Evolutionary conservation across 2,329 filamentous ascomycete species (phyloP).

Genomic region (Zymoseptoria crescenta): DNA sequence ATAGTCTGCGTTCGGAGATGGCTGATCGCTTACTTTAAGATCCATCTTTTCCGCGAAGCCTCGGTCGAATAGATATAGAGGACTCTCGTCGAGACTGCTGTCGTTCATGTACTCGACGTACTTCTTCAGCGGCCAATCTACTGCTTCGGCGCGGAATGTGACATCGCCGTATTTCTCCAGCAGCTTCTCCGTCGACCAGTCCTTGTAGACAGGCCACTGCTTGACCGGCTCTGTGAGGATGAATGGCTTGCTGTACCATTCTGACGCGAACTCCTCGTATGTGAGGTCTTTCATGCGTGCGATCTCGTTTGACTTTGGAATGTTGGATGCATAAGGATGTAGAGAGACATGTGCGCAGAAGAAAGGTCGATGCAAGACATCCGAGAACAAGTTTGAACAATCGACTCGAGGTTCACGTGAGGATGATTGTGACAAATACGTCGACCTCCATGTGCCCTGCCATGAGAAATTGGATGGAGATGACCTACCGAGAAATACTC

Average conservation of each 20-base stretch:
- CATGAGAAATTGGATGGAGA: conserved; percentile 50
- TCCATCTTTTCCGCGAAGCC: conserved; percentile 80
- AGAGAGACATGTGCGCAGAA: conserved; percentile 73
- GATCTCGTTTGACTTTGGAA: conserved; percentile 68
- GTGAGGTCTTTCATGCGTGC: conserved; percentile 59
- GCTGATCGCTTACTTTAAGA: conserved; percentile 45
- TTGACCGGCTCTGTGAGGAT: conserved; percentile 76
- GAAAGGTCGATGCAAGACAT: conserved; percentile 83
- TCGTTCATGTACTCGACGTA: conserved; percentile 77
- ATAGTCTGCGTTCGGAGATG: conserved; percentile 51
- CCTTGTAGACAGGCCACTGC: conserved; percentile 66
- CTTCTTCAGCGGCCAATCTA: conserved; percentile 79
- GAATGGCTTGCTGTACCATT: conserved; percentile 77
- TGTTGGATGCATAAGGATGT: conserved; percentile 57
- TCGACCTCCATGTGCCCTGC: conserved; percentile 79
- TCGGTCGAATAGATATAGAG: conserved; percentile 85
- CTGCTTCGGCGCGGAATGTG: conserved; percentile 80
- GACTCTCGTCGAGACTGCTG: conserved; percentile 69
- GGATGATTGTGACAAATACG: conserved; percentile 55
- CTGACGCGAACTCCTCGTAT: conserved; percentile 62
- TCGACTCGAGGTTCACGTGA: conserved; percentile 52
- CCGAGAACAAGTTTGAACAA: conserved; percentile 77
- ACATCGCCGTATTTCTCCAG: conserved; percentile 56
- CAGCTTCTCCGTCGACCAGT: conserved; percentile 67
- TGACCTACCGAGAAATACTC: conserved; percentile 33